These are phyloP conservation scores for Westerdykella ornata DNA, from an alignment of 2,329 filamentous ascomycete genomes.

Conservation along the genomic window DNA sequence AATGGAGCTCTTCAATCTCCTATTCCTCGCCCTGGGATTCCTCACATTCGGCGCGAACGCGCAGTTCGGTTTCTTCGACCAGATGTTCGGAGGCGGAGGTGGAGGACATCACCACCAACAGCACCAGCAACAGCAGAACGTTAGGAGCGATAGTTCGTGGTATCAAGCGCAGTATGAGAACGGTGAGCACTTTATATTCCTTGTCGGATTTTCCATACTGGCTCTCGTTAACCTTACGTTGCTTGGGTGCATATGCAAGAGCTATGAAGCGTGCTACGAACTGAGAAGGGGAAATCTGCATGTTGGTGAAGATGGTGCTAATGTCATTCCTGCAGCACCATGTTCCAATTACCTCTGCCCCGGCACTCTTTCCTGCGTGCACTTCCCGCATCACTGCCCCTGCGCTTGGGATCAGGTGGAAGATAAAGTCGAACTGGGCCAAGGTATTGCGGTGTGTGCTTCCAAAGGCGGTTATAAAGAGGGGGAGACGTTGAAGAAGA, in stretches of 20 bases:
- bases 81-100: conserved; percentile 75
- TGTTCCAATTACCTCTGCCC: conserved; percentile 95
- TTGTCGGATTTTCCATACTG: background rate
- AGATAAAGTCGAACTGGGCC: conserved; percentile 62
- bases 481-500: conserved; percentile 65
- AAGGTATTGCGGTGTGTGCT: conserved; percentile 66
- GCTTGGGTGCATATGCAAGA: background rate
- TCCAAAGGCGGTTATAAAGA: conserved; percentile 68
- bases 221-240: background rate
- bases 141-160: conserved; percentile 72
- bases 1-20: conserved; percentile 31
- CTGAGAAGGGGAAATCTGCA: too few species aligned
- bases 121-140: conserved; percentile 62
- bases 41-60: conserved; percentile 59
- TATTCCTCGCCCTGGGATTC: conserved; percentile 38
- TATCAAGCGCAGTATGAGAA: conserved; percentile 66
- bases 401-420: conserved; percentile 67
- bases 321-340: conserved; percentile 49
- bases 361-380: conserved; percentile 87
- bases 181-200: conserved; percentile 46
- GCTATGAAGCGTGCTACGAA: too few species aligned
- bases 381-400: conserved; percentile 95
- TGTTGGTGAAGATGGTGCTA: background rate
- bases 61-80: conserved; percentile 96
- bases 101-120: conserved; percentile 49